Evolutionary conservation across 352 stramenopile genomes (phyloP), one percentile per base, ranked within the genome.

Genomic region (Globisporangium sylvaticum): DNA sequence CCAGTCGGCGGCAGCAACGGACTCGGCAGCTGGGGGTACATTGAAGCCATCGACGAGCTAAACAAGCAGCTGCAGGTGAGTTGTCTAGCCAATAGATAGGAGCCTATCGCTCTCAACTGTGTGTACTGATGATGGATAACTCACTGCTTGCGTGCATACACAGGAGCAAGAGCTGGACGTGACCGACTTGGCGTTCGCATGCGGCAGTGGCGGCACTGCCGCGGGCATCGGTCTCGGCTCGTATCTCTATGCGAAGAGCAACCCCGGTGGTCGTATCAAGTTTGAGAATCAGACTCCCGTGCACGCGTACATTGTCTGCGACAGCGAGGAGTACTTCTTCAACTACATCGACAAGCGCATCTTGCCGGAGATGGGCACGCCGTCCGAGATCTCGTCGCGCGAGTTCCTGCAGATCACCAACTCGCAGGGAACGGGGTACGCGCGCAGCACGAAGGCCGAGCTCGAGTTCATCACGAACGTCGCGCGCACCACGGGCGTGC

Each of bases 21-120:
- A 8, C 63, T 98, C 18, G 95, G 95, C 31, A 97, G 84, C 46
- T 98, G 91, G 91, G 95, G 95, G 4, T 98, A 98, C 70, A 84
- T 98, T 42, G 73, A 98, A 68, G 92, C 80, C 8, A 90, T 98
- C 12, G 82, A 97, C 58, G 95, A 98, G 80, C 81, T 95, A 48
- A 78, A 92, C 58, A 80, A 87, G 34, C 87, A 95, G 66, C 64
- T 92, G 8, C 64, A 89, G 70, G 83, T 65, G 9, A 1, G 57
- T 22, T 54, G 31, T 27, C 20, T 55, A 8, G 6, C 27, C 42
- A 60, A 12, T 3, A 22, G 14, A 34, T 34, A 5, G 12, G 0
- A n/a, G 4, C n/a, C 3, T 34, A 34, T 20, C 15, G 2, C 46
- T 54, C 7, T 29, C 15, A 22, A 18, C 2, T 22, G 18, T 22